These are phyloP conservation scores for Pseudogymnoascus sp. DNA, from an alignment of 2,329 filamentous ascomycete species.

Conservation along the genomic window DNA sequence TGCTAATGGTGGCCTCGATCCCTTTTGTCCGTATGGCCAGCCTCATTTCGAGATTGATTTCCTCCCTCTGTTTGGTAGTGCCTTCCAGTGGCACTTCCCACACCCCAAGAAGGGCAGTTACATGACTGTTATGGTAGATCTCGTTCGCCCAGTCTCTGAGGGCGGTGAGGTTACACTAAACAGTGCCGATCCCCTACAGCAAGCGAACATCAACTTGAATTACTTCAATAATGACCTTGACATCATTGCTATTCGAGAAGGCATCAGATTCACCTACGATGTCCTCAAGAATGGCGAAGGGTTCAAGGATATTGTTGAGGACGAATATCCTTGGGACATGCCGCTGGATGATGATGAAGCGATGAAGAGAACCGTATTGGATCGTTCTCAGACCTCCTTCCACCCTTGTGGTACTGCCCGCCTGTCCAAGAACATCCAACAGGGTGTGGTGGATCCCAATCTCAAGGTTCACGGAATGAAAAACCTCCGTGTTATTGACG, in stretches of 20 bases:
- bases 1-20: slow-evolving; percentile 36
- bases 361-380: slow-evolving; percentile 48
- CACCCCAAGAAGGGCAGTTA: slow-evolving; percentile 37
- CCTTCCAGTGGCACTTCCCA: slow-evolving; percentile 42
- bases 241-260: slow-evolving; percentile 49
- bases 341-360: slow-evolving; percentile 40
- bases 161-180: slow-evolving; percentile 34
- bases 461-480: slow-evolving; percentile 46
- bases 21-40: slow-evolving; percentile 47
- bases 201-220: slow-evolving; percentile 34
- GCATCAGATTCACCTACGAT: slow-evolving; percentile 33
- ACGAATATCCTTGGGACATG: slow-evolving; percentile 53
- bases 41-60: slow-evolving; percentile 57
- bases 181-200: slow-evolving; percentile 29
- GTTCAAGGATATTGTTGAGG: slow-evolving; percentile 44
- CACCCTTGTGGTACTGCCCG: slow-evolving; percentile 49
- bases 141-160: slow-evolving; percentile 38
- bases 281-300: slow-evolving; percentile 48
- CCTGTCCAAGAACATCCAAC: no score
- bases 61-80: slow-evolving; percentile 45
- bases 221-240: slow-evolving; percentile 38
- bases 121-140: slow-evolving; percentile 47
- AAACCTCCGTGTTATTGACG: slow-evolving; percentile 46
- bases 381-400: slow-evolving; percentile 50
- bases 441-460: slow-evolving; percentile 40